These are phyloP conservation scores for Diplocarpon rosae DNA, from an alignment of 2,329 filamentous ascomycete genomes.

Conservation along the genomic window DNA sequence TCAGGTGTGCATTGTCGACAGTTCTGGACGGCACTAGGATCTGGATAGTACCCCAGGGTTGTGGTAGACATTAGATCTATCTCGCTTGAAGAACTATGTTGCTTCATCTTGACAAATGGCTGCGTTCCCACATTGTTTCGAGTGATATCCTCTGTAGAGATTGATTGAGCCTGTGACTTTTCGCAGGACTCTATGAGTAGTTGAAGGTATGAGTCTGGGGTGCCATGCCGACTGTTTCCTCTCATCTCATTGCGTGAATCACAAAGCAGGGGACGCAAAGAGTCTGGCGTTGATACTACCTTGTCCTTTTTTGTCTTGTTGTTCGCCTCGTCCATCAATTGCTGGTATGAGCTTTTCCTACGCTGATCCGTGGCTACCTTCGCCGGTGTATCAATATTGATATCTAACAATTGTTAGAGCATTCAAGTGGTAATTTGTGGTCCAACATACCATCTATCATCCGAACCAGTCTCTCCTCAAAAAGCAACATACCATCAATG, in stretches of 20 bases:
- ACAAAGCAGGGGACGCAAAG: neutral
- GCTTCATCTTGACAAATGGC: neutral
- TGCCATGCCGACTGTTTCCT: neutral
- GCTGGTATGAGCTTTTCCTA: no score
- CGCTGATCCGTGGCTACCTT: no score
- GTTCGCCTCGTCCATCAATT: no score
- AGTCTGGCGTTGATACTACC: neutral
- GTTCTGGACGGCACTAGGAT: no score
- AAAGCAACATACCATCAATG: constrained; percentile 3
- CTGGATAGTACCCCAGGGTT: no score
- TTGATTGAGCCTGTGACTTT: neutral
- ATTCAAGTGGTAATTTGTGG: neutral
- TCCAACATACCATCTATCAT: constrained; percentile 3
- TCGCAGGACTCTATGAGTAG: constrained; percentile 9
- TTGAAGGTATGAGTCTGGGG: constrained; percentile 15
- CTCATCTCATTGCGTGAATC: neutral
- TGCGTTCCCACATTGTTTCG: neutral
- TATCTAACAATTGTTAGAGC: neutral
- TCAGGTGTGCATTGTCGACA: no score
- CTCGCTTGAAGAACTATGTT: neutral
- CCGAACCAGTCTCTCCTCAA: constrained; percentile 1
- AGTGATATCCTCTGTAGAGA: no score
- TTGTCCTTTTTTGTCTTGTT: neutral
- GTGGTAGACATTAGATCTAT: no score
- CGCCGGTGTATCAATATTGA: neutral